These are phyloP conservation scores for Escallonia rubra DNA, from an alignment of 129 eudicot genomes.

Conservation along the genomic window DNA sequence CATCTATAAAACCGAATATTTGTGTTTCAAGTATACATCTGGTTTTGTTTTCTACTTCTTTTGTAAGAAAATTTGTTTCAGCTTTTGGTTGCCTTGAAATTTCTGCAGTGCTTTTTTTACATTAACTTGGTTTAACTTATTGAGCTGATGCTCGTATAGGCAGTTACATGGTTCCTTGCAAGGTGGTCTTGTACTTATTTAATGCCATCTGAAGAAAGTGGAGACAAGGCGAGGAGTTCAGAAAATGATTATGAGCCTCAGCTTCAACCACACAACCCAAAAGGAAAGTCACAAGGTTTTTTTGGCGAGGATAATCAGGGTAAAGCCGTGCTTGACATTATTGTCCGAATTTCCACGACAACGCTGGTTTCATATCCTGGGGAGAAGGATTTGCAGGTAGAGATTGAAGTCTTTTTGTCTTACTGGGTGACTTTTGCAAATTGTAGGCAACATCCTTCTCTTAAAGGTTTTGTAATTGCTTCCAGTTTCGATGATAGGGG, in stretches of 20 bases:
- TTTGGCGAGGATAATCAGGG: constrained; percentile 81
- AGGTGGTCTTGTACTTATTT: constrained; percentile 87
- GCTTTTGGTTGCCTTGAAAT: not conserved
- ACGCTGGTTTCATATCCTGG: constrained; percentile 76
- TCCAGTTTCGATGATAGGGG: too few species aligned
- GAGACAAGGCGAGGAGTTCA: constrained; percentile 14
- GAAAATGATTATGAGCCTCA: constrained; percentile 19
- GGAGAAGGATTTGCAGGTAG: constrained; percentile 93
- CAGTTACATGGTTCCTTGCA: constrained; percentile 88
- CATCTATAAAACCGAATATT: not conserved
- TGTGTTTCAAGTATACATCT: not conserved
- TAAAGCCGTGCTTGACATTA: constrained; percentile 58
- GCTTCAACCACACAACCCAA: constrained; percentile 30
- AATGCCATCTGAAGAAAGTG: constrained; percentile 49
- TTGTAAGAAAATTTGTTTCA: not conserved
- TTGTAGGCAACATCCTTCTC: too few species aligned
- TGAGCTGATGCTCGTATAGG: constrained; percentile 36
- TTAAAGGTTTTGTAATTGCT: too few species aligned
- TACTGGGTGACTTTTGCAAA: not conserved
- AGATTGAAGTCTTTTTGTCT: too few species aligned
- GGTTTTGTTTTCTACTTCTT: not conserved
- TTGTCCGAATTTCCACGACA: constrained; percentile 61
- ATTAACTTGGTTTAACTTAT: constrained; percentile 15
- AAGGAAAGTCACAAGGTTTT: constrained; percentile 43
- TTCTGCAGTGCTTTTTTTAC: not conserved